phyloP scores from a whole-genome alignment of 495 filamentous ascomycete genomes.

The Podospora pseudopauciseta region DNA sequence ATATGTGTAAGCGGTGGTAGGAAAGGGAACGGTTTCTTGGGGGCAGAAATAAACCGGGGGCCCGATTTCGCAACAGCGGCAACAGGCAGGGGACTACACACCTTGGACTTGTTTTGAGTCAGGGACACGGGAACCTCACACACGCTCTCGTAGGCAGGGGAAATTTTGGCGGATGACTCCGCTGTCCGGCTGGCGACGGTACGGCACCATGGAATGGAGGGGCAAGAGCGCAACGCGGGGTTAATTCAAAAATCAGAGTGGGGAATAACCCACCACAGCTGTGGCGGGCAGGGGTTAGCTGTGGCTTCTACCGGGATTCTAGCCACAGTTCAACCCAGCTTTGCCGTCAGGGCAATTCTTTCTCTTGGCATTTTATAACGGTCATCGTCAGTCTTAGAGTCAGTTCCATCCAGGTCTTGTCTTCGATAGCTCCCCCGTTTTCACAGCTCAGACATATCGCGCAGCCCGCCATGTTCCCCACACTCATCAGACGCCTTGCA shows the following conservation, averaged over 20 bases:
- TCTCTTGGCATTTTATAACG: neutral
- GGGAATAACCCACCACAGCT: neutral
- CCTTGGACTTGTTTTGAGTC: constrained; percentile 7
- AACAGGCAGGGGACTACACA: neutral
- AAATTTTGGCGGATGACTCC: constrained; percentile 25
- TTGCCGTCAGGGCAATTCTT: neutral
- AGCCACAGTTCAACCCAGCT: neutral
- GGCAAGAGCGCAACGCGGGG: constrained; percentile 20
- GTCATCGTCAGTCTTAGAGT: neutral
- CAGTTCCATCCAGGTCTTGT: neutral
- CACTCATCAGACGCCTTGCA: constrained; percentile 38
- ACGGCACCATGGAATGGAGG: constrained; percentile 16
- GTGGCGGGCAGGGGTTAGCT: neutral
- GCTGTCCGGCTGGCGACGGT: constrained; percentile 9
- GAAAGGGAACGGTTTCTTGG: neutral
- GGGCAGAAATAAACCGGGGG: neutral
- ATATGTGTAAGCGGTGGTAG: neutral
- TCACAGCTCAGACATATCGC: neutral
- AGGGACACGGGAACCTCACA: neutral
- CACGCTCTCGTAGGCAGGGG: neutral
- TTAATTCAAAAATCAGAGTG: neutral
- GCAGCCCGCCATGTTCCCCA: constrained; percentile 41
- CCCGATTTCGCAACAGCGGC: constrained; percentile 6
- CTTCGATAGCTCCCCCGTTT: neutral
- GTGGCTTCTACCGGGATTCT: neutral